Percentiles rank a stretch among this genome's conserved stretches.
phyloP scores from a whole-genome alignment of 306 rosid genomes.

The Cucurbita pepo region DNA sequence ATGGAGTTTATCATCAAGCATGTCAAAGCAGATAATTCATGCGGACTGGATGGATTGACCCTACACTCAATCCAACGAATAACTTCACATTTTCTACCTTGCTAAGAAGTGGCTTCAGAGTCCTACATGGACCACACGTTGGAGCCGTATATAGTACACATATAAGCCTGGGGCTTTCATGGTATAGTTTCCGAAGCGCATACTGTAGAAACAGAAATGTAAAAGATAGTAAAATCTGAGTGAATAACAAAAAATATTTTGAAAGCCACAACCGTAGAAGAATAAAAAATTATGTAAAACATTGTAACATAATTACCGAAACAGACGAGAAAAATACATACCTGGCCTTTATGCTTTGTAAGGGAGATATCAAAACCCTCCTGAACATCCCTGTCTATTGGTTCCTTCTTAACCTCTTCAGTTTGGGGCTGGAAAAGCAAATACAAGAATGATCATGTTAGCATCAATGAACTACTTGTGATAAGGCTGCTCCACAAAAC shows the following conservation, averaged over 20 bases:
- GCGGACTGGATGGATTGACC: not conserved
- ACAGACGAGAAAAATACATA: not conserved
- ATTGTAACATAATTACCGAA: not conserved
- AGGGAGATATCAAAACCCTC: constrained; percentile 74
- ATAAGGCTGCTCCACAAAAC: not conserved
- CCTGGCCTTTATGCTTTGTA: constrained; percentile 92
- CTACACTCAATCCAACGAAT: not conserved
- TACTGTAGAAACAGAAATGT: constrained; percentile 31
- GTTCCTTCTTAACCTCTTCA: constrained; percentile 83
- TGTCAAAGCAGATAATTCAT: not conserved
- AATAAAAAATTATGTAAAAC: not conserved
- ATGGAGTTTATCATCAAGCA: not conserved
- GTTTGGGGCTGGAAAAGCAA: constrained; percentile 55
- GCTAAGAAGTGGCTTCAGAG: constrained; percentile 87
- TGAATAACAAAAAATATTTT: not conserved
- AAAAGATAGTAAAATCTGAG: not conserved
- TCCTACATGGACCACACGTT: constrained; percentile 91
- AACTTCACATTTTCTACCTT: constrained; percentile 35
- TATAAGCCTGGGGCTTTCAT: constrained; percentile 90
- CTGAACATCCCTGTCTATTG: constrained; percentile 59
- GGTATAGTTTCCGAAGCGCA: constrained; percentile 88
- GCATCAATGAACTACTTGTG: not conserved
- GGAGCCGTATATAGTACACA: constrained; percentile 79
- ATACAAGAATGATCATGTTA: not conserved
- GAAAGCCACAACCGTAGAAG: not conserved